Percentiles rank a stretch among this genome's conserved stretches.
Evolutionary conservation across 768 basidiomycete genomes (phyloP).

Genomic region (Kwoniella europaea): DNA sequence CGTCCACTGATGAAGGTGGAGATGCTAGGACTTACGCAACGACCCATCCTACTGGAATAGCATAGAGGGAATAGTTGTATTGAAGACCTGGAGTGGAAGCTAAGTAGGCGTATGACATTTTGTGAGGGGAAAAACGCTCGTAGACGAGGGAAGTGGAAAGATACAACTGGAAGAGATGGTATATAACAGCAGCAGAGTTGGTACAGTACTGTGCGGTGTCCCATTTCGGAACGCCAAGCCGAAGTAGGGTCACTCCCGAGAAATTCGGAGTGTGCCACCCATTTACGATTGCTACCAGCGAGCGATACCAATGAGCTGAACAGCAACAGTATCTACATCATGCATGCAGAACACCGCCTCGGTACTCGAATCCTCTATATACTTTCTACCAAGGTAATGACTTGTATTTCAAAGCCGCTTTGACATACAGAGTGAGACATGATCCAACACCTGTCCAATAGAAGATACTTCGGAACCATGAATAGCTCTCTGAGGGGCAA

Average conservation of each 20-base stretch:
- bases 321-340: background rate
- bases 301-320: too few species aligned
- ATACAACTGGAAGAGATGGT: too few species aligned
- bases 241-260: background rate
- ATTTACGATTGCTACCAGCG: too few species aligned
- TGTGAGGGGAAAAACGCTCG: background rate
- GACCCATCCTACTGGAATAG: constrained; percentile 44
- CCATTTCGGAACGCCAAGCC: background rate
- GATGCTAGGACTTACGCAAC: constrained; percentile 28
- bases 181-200: too few species aligned
- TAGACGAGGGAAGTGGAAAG: too few species aligned
- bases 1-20: background rate
- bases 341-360: background rate
- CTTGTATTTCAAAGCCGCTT: constrained; percentile 24
- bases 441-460: constrained; percentile 27
- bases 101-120: constrained; percentile 20
- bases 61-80: constrained; percentile 45
- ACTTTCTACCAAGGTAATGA: constrained; percentile 21
- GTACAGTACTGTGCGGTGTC: background rate
- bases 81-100: constrained; percentile 27
- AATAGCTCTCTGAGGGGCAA: background rate
- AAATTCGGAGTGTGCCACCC: background rate
- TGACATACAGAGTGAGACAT: constrained; percentile 28
- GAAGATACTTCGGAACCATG: constrained; percentile 18
- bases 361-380: background rate